Base-by-base conservation (phyloP, 1,284 basidiomycete genomes). In the Sanghuangporus sanghuang region DNA sequence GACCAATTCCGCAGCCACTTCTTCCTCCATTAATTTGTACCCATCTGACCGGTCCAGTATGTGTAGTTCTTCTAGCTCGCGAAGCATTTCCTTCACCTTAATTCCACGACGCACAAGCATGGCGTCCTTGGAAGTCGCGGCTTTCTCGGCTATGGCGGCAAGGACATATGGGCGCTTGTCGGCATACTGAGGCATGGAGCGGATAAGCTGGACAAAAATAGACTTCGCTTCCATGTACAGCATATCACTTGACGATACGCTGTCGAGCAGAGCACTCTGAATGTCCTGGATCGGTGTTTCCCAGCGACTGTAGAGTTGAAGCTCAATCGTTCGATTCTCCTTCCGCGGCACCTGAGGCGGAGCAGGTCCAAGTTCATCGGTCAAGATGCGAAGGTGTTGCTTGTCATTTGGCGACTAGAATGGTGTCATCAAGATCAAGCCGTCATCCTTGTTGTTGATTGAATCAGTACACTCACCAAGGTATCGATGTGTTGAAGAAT, bases 161-260 rank as follows among this genome's bases (percentile, higher is more conserved):
- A 99, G 83, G 72, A 96, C 89, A 72, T 98, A 92, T 0, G 96
- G 96, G 46, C 88, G 85, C 73, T 91, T 90, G 61, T 95, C 92
- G 6, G 87, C 84, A 1, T 88, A 81, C 61, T 90, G 84, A 0
- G 96, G 96, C 67, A 99, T 87, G 32, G 96, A 98, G 68, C 97
- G 95, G 61, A 99, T 87, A 54, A 99, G 86, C 74, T 98, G 95
- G 44, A 99, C 97, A 73, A 99, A 96, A 73, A 98, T 98, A 21
- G 96, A 98, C 80, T 99, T 99, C 67, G 97, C 93, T 75, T 99
- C 97, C 95, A 99, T 98, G 80, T 98, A 99, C 23, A 98, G 85
- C 85, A 99, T 96, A 77, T 99, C 97, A 73, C 92, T 95, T 63
- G 95, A 95, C 23, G 97, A 98, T 46, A 99, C 91, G 49, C 95